Evolutionary conservation across 108 stramenopile genomes (phyloP).

Genomic region (Cyclostephanos invisitatus): DNA sequence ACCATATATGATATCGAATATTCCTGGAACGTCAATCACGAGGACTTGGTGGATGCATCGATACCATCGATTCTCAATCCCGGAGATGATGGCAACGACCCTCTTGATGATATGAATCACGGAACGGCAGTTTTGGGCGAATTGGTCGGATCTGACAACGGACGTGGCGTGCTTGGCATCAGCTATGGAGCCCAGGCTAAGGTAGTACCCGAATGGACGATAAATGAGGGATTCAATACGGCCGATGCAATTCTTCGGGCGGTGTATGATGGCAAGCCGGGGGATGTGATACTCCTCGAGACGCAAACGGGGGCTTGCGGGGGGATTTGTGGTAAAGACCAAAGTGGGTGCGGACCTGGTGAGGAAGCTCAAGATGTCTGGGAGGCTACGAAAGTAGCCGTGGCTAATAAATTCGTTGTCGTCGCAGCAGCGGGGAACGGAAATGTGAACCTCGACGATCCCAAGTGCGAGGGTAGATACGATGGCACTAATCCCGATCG

Average conservation of each 20-base stretch:
- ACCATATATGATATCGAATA: slow-evolving; percentile 11
- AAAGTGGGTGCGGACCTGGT: no score
- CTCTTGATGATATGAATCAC: not conserved
- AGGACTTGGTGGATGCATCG: not conserved
- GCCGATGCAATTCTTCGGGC: slow-evolving; percentile 9
- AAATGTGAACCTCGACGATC: slow-evolving; percentile 11
- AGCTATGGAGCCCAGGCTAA: slow-evolving; percentile 12
- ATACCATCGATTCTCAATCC: not conserved
- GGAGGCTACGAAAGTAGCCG: slow-evolving; percentile 10
- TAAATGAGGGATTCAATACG: not conserved
- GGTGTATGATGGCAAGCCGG: slow-evolving; percentile 3
- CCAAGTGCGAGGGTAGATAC: not conserved
- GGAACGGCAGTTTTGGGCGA: slow-evolving; percentile 20
- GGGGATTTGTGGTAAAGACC: no score
- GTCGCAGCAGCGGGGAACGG: slow-evolving; percentile 13
- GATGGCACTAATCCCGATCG: not conserved
- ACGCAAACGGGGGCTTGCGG: slow-evolving; percentile 14
- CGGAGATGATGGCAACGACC: not conserved
- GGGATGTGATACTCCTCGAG: slow-evolving; percentile 16
- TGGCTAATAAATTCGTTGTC: slow-evolving; percentile 14
- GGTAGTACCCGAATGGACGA: slow-evolving; percentile 1
- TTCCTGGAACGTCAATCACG: slow-evolving; percentile 3
- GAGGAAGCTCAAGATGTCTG: not conserved
- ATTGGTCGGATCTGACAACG: not conserved
- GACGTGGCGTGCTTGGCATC: slow-evolving; percentile 6